Conservation (phyloP, 1,139 yeast genomes). For the Geotrichum restrictum region DNA sequence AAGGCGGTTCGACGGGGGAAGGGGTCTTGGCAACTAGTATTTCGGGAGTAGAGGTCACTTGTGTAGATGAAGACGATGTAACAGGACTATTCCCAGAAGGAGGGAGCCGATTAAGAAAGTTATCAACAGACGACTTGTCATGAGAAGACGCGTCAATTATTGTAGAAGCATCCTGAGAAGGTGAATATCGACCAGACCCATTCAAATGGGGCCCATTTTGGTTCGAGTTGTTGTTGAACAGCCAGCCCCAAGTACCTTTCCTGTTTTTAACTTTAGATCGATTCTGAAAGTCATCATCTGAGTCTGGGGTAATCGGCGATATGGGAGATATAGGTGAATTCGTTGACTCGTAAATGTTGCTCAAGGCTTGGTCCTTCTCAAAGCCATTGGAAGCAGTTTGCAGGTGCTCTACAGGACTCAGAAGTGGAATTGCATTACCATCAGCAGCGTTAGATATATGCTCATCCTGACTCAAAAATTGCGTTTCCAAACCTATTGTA, state of each 20-base stretch:
- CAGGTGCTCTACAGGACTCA: background rate
- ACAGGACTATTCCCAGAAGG: background rate
- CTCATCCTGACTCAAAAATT: too few species aligned
- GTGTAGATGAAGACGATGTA: background rate
- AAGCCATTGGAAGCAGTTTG: background rate
- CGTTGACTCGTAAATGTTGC: background rate
- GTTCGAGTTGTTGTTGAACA: conserved; percentile 21
- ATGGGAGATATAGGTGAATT: conserved; percentile 4
- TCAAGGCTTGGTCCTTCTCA: background rate
- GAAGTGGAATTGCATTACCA: background rate
- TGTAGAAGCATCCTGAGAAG: background rate
- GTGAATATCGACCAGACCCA: background rate
- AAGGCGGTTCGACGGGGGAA: background rate
- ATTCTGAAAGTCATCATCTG: conserved; percentile 17
- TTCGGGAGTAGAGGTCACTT: background rate
- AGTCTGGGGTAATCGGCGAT: conserved; percentile 8
- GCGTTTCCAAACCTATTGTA: background rate
- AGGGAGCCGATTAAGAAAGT: conserved; percentile 7
- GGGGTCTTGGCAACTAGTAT: background rate
- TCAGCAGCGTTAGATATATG: background rate
- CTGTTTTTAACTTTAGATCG: conserved; percentile 19
- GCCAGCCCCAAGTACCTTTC: conserved; percentile 31
- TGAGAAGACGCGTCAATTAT: background rate
- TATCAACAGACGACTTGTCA: conserved; percentile 9
- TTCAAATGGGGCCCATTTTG: background rate